These are phyloP conservation scores for Artemisia annua DNA, from an alignment of 129 eudicot species.

Conservation along the genomic window DNA sequence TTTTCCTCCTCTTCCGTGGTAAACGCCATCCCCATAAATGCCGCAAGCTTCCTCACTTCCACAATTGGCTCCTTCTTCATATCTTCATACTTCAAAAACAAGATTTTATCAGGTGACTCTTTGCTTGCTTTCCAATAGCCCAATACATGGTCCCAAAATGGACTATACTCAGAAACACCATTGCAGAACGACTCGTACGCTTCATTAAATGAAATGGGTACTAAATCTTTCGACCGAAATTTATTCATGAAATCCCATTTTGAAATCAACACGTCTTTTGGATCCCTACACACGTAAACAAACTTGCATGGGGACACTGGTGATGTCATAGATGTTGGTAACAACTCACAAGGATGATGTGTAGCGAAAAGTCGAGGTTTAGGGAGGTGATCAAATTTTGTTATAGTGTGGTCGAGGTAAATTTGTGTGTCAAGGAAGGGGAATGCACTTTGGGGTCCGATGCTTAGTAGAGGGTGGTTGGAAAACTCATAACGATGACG, in stretches of 20 bases:
- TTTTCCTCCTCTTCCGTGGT: slow-evolving; percentile 22
- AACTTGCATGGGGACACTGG: slow-evolving; percentile 27
- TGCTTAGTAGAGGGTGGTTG: slow-evolving; percentile 41
- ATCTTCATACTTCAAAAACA: slow-evolving; percentile 34
- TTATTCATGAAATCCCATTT: slow-evolving; percentile 47
- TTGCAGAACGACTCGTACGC: slow-evolving; percentile 28
- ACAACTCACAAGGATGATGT: slow-evolving; percentile 34
- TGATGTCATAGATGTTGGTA: slow-evolving; percentile 37
- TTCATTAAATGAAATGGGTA: slow-evolving; percentile 11
- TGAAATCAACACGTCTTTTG: slow-evolving; percentile 51
- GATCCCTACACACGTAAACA: slow-evolving; percentile 53
- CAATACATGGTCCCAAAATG: slow-evolving; percentile 34
- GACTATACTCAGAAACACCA: slow-evolving; percentile 35
- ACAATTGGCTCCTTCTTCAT: slow-evolving; percentile 16
- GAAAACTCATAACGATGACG: slow-evolving; percentile 31
- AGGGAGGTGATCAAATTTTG: slow-evolving; percentile 1
- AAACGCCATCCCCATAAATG: slow-evolving; percentile 28
- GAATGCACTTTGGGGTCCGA: slow-evolving; percentile 47
- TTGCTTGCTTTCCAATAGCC: slow-evolving; percentile 31
- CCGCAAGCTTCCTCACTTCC: slow-evolving; percentile 28
- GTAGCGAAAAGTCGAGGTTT: slow-evolving; percentile 43
- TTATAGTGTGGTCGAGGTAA: background rate
- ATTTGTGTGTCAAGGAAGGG: slow-evolving; percentile 36
- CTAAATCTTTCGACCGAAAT: slow-evolving; percentile 23
- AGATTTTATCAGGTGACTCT: slow-evolving; percentile 24